Evolutionary conservation across 2,329 filamentous ascomycete species (phyloP).

Genomic region (Alternaria arborescens): DNA sequence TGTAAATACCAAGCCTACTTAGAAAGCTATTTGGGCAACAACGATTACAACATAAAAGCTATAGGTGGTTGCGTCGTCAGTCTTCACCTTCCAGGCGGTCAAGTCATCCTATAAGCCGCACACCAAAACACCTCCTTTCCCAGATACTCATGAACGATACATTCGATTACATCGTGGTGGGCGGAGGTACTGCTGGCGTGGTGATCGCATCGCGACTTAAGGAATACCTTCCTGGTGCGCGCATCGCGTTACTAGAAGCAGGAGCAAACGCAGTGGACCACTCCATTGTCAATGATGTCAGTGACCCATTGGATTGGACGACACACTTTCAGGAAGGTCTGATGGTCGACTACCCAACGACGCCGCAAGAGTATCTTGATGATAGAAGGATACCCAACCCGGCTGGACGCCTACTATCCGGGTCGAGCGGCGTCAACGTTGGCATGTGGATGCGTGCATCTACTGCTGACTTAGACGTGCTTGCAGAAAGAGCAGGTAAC

Average conservation of each 20-base stretch:
- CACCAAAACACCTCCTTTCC: background rate
- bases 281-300: constrained; percentile 19
- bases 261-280: constrained; percentile 22
- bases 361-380: constrained; percentile 24
- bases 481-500: constrained; percentile 24
- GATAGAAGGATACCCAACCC: constrained; percentile 19
- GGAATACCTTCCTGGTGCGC: constrained; percentile 11
- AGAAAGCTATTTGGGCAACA: background rate
- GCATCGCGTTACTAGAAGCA: constrained; percentile 25
- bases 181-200: constrained; percentile 37
- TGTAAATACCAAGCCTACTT: background rate
- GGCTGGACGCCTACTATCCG: constrained; percentile 27
- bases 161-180: constrained; percentile 36
- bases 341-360: constrained; percentile 26
- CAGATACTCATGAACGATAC: background rate
- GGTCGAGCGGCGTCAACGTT: constrained; percentile 24
- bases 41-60: background rate
- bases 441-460: constrained; percentile 28
- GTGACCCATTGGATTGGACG: constrained; percentile 9
- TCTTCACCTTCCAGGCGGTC: background rate
- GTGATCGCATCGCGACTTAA: constrained; percentile 31
- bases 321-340: constrained; percentile 17
- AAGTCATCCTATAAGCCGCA: background rate
- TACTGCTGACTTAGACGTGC: constrained; percentile 21
- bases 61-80: background rate